Conservation (phyloP, 352 stramenopile genomes). For the Phytophthora quininea region DNA sequence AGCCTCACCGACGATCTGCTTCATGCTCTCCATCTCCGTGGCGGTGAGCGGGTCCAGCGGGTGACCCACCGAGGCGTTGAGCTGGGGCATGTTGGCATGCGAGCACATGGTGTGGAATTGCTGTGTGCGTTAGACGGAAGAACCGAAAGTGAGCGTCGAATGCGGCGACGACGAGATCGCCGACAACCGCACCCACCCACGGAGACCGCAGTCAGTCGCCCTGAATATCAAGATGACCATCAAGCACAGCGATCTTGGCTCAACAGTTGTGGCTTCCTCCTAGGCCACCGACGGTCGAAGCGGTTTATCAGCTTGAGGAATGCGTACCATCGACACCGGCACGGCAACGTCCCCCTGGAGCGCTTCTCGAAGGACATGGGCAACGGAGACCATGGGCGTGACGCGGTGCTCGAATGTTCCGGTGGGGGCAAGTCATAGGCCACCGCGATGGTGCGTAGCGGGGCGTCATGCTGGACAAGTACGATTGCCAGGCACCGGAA, state of each 20-base stretch:
- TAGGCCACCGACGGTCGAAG: no score
- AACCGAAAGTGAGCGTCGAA: conserved; percentile 19
- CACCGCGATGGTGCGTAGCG: conserved; percentile 6
- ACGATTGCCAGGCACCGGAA: conserved; percentile 31
- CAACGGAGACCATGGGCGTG: conserved; percentile 1
- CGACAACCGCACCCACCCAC: neutral
- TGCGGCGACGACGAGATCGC: conserved; percentile 1
- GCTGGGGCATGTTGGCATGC: neutral
- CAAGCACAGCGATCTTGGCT: no score
- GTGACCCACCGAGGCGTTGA: conserved; percentile 10
- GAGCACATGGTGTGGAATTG: conserved; percentile 13
- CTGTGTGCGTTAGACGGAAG: conserved; percentile 3
- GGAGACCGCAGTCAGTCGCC: no score
- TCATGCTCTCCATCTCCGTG: conserved; percentile 38
- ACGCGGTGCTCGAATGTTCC: conserved; percentile 4
- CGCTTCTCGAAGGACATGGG: no score
- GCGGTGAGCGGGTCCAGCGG: conserved; percentile 46
- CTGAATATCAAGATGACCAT: no score
- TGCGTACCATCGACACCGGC: no score
- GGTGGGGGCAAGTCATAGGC: conserved; percentile 9
- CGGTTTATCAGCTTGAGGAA: no score
- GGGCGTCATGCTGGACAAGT: neutral
- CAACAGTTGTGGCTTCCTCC: no score
- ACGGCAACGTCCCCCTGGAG: no score
- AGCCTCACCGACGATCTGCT: conserved; percentile 40